phyloP scores from a whole-genome alignment of 768 basidiomycete genomes.

The Pholiota conissans region DNA sequence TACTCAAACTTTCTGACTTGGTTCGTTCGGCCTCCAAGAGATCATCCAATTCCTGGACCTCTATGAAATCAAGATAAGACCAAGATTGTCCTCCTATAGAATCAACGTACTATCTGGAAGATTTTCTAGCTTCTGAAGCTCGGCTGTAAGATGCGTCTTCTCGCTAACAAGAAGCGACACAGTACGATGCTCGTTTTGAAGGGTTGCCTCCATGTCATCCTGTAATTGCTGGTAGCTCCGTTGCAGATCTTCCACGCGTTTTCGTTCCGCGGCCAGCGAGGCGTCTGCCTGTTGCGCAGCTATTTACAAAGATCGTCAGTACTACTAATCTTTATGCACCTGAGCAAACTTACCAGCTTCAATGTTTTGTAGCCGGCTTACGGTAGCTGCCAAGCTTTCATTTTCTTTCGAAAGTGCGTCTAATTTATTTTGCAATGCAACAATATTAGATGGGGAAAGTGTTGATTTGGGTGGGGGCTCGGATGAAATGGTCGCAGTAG shows the following conservation, averaged over 20 bases:
- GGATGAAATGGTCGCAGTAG: conserved; percentile 19
- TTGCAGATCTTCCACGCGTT: conserved; percentile 27
- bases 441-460: conserved; percentile 14
- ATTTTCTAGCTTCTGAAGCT: conserved; percentile 57
- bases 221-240: conserved; percentile 29
- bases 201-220: conserved; percentile 31
- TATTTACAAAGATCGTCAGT: conserved; percentile 17
- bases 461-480: conserved; percentile 20
- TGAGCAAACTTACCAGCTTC: conserved; percentile 30
- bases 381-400: conserved; percentile 19
- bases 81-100: neutral
- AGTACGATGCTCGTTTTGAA: conserved; percentile 66
- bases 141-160: conserved; percentile 59
- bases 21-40: conserved; percentile 42
- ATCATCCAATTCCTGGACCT: conserved; percentile 41
- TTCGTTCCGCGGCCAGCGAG: conserved; percentile 33
- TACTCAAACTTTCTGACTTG: conserved; percentile 38
- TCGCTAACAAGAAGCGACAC: conserved; percentile 78
- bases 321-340: conserved; percentile 6
- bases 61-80: conserved; percentile 28
- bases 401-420: conserved; percentile 22
- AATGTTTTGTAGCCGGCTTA: conserved; percentile 23
- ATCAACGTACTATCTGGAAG: conserved; percentile 60
- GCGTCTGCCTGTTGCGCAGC: conserved; percentile 33
- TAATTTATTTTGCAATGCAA: conserved; percentile 18